Base-by-base conservation (phyloP, 2,329 filamentous ascomycete genomes). In the Pseudogymnoascus sp. region DNA sequence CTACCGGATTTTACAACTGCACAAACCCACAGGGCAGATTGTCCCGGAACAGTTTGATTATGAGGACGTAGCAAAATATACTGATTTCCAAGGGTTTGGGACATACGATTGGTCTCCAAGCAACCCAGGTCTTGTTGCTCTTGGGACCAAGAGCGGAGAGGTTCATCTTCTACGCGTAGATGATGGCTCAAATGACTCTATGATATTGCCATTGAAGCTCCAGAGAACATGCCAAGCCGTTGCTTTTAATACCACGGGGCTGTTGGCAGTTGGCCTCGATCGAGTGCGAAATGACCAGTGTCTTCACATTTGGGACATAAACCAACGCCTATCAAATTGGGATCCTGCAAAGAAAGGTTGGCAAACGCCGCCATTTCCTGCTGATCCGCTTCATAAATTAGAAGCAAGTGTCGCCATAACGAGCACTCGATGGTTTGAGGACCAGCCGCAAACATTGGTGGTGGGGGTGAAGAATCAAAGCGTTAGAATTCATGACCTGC, bases 241-340 rank as follows among this genome's bases (percentile, higher is more conserved):
- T 40, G 87, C 89, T 3, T 92, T 94, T 75, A 93, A 86, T 70
- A 85, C 83, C 3, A 80, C 79, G 4, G 87, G 88, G 15, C 79
- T 89, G 62, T 77, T 95, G 60, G 90, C 90, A 8, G 89, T 92
- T 29, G 90, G 89, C 1, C 78, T 94, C 60, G 90, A 94, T 69
- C 82, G 89, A 67, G 89, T 92, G 25, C 83, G 90, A 33, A 92
- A 90, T 74, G 90, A 94, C 70, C 84, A 88, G 65, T 92, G 88
- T 68, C 79, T 95, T 58, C 90, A 93, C 69, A 87, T 94, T 31
- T 94, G 89, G 83, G 89, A 95, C 72, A 80, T 92, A 61, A 87
- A 83, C 67, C 83, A 72, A 64, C 70, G 84, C 39, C 78, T 85
- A 58, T 81, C 79, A 18, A 78, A 74, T 45, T 75, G 80, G 72